Percentiles rank a stretch among this genome's conserved stretches.
Conservation (phyloP, 108 stramenopile species). For the Cyclotella kingstonii region DNA sequence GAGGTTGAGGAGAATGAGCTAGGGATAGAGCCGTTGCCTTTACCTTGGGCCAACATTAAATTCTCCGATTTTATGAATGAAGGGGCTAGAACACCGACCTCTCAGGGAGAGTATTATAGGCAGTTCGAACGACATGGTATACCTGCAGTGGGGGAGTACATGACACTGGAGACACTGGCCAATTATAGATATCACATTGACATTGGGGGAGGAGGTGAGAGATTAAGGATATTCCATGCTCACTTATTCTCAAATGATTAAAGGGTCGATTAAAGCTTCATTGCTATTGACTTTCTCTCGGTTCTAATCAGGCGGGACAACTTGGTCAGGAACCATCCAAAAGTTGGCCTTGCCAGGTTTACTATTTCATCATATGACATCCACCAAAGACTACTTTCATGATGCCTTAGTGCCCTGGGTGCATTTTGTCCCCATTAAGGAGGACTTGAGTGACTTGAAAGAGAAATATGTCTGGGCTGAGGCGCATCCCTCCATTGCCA, state of each 20-base stretch:
- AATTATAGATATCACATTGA: conserved; percentile 34
- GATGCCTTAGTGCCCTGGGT: conserved; percentile 12
- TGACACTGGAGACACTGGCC: not conserved
- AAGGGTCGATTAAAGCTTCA: no score
- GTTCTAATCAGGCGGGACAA: no score
- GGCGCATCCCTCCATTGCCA: not conserved
- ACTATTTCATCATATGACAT: conserved; percentile 17
- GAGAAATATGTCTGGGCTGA: not conserved
- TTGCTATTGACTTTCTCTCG: no score
- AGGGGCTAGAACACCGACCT: not conserved
- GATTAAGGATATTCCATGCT: no score
- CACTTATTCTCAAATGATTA: no score
- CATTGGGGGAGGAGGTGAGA: conserved; percentile 34
- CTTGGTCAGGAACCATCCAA: conserved; percentile 23
- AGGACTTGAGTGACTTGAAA: conserved; percentile 2
- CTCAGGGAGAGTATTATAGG: no score
- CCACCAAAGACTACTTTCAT: conserved; percentile 18
- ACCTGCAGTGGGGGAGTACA: not conserved
- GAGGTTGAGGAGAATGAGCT: not conserved
- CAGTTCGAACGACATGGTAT: not conserved
- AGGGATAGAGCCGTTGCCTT: not conserved
- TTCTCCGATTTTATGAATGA: not conserved
- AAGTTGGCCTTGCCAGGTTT: conserved; percentile 22
- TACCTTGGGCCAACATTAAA: conserved; percentile 9
- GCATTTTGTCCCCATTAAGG: conserved; percentile 14